phyloP scores from a whole-genome alignment of 2,329 filamentous ascomycete species.

The Ascochyta rabiei region DNA sequence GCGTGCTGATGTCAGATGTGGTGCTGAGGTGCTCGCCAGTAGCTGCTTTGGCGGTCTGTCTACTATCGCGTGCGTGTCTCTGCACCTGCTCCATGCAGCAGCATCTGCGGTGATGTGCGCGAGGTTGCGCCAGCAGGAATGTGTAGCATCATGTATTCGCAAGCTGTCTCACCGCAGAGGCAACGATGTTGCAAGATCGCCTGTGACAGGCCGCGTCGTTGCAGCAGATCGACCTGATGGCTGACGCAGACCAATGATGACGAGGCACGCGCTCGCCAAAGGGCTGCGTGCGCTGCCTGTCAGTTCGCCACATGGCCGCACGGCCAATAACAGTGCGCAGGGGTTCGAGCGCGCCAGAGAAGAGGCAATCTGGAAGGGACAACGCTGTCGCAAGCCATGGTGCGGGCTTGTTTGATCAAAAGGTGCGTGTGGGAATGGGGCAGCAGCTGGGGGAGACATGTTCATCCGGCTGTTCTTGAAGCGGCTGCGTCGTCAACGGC shows the following conservation, averaged over 20 bases:
- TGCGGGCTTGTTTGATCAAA: not conserved
- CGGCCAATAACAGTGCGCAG: slow-evolving; percentile 4
- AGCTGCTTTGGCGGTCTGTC: too few relatives aligned
- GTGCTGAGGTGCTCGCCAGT: not conserved
- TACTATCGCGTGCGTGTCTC: too few relatives aligned
- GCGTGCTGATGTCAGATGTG: slow-evolving; percentile 4
- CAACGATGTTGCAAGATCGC: slow-evolving; percentile 19
- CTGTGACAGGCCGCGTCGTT: slow-evolving; percentile 2
- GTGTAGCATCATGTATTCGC: slow-evolving; percentile 4
- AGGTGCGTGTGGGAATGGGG: slow-evolving; percentile 4
- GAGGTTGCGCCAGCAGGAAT: not conserved
- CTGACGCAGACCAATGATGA: slow-evolving; percentile 13
- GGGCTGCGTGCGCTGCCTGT: not conserved
- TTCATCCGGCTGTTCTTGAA: slow-evolving; percentile 11
- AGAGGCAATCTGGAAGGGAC: not conserved
- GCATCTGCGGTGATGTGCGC: slow-evolving; percentile 1
- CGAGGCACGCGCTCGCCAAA: slow-evolving; percentile 7
- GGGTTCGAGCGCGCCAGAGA: too few relatives aligned
- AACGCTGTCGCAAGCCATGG: slow-evolving; percentile 1
- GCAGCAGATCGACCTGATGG: slow-evolving; percentile 6
- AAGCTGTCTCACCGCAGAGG: slow-evolving; percentile 14
- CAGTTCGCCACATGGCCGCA: slow-evolving; percentile 17
- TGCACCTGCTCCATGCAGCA: not conserved
- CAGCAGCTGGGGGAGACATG: slow-evolving; percentile 13
- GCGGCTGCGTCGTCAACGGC: slow-evolving; percentile 1